These are phyloP conservation scores for Penicillium tannophilum DNA, from an alignment of 495 filamentous ascomycete species.

Conservation along the genomic window DNA sequence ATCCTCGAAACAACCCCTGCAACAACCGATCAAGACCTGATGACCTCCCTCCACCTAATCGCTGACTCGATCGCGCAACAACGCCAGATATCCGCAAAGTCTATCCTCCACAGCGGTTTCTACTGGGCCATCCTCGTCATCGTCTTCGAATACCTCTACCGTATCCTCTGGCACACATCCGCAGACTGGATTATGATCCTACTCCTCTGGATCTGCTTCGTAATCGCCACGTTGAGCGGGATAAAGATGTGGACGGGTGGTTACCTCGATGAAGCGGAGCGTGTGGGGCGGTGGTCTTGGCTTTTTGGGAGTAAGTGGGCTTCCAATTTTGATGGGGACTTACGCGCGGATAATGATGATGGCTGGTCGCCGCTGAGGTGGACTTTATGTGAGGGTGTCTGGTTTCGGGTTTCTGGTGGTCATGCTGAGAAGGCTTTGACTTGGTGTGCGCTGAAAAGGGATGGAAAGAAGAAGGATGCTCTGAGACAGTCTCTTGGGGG, in stretches of 20 bases:
- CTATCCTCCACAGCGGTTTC: conserved; percentile 56
- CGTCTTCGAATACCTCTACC: conserved; percentile 37
- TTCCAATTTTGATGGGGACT: neutral
- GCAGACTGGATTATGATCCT: conserved; percentile 19
- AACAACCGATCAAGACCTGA: conserved; percentile 36
- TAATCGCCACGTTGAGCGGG: conserved; percentile 46
- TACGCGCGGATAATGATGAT: neutral
- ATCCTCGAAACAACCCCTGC: conserved; percentile 19
- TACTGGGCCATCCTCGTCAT: conserved; percentile 38
- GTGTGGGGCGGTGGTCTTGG: conserved; percentile 49
- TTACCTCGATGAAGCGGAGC: conserved; percentile 57
- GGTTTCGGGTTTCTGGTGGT: conserved; percentile 1
- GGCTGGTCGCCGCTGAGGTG: neutral
- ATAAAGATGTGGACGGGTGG: conserved; percentile 40
- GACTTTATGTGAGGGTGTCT: neutral
- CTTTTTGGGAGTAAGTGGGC: conserved; percentile 31
- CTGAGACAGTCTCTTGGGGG: neutral
- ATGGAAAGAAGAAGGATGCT: neutral
- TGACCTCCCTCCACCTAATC: conserved; percentile 52
- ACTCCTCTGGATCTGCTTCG: conserved; percentile 40
- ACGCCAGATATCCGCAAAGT: conserved; percentile 53
- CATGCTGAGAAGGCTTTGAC: neutral
- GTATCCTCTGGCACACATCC: conserved; percentile 42
- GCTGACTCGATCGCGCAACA: conserved; percentile 65
- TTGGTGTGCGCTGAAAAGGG: neutral